A percentile compares a stretch with the other conserved stretches of the same genome.
phyloP scores from a whole-genome alignment of 345 rosid species.

The Bruguiera parviflora region DNA sequence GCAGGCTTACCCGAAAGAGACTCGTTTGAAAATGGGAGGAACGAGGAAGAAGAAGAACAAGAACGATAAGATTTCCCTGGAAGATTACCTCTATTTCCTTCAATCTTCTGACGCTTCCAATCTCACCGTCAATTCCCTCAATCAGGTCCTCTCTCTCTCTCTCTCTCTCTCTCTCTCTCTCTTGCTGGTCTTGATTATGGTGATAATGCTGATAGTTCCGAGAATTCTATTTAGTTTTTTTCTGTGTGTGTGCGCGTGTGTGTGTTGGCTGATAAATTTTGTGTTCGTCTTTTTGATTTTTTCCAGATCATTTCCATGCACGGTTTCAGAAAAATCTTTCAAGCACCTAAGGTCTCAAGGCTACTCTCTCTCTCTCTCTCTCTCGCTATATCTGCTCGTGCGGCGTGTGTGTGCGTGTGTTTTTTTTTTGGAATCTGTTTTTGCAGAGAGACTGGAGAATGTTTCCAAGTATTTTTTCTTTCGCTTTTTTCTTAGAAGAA shows the following conservation, averaged over 20 bases:
- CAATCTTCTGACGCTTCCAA: conserved; percentile 18
- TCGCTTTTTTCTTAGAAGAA: not conserved
- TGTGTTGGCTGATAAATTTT: not conserved
- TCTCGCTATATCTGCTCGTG: not conserved
- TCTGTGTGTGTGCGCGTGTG: no score
- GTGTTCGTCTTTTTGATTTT: not conserved
- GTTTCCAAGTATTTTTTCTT: no score
- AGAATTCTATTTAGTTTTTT: not conserved
- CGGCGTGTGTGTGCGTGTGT: no score
- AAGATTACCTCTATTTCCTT: conserved; percentile 33
- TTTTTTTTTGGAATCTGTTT: no score
- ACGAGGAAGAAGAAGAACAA: not conserved
- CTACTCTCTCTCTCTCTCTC: not conserved
- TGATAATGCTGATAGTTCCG: not conserved
- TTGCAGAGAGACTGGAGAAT: conserved; percentile 9
- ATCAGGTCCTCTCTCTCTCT: conserved; percentile 24
- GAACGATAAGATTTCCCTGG: conserved; percentile 15
- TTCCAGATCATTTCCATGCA: conserved; percentile 43
- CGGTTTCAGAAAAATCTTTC: conserved; percentile 31
- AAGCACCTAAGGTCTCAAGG: conserved; percentile 17
- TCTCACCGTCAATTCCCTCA: conserved; percentile 33
- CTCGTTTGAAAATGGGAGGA: not conserved
- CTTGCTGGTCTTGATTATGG: not conserved
- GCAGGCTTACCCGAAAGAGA: not conserved
- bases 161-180: not conserved